phyloP scores from a whole-genome alignment of 2,329 filamentous ascomycete genomes.

The Hortaea werneckii region DNA sequence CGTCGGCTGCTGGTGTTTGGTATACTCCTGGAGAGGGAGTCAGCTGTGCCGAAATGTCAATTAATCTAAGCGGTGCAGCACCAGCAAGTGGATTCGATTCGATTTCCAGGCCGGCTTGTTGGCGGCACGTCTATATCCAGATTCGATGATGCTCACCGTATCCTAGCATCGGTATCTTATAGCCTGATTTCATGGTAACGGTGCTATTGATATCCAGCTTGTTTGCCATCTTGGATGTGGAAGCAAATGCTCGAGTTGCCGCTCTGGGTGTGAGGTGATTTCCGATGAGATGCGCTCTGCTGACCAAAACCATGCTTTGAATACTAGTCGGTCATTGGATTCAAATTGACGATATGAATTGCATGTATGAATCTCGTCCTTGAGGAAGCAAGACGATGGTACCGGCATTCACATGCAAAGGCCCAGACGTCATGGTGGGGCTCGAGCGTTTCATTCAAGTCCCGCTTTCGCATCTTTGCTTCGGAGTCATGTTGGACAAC shows the following conservation, averaged over 20 bases:
- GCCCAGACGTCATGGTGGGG: neutral
- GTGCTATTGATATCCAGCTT: conserved; percentile 37
- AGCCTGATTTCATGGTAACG: conserved; percentile 47
- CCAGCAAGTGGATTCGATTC: neutral
- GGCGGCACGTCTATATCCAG: neutral
- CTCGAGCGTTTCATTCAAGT: neutral
- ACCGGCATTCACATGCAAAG: neutral
- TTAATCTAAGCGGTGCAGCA: neutral
- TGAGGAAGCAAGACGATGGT: neutral
- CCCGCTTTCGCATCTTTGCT: too few relatives aligned
- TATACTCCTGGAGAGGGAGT: conserved; percentile 18
- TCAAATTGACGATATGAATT: neutral
- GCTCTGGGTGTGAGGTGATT: conserved; percentile 1
- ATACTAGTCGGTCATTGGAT: neutral
- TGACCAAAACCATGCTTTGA: neutral
- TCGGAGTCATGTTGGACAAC: too few relatives aligned
- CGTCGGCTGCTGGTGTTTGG: conserved; percentile 41
- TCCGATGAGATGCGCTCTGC: neutral
- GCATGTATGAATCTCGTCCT: neutral
- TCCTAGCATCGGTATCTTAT: conserved; percentile 51
- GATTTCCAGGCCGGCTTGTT: neutral
- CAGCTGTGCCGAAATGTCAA: neutral
- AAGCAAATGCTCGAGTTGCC: conserved; percentile 8
- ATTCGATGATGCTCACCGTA: conserved; percentile 40
- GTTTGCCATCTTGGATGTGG: conserved; percentile 29